Conservation (phyloP, 73 alveolate species). For the Paramecium primaurelia region DNA sequence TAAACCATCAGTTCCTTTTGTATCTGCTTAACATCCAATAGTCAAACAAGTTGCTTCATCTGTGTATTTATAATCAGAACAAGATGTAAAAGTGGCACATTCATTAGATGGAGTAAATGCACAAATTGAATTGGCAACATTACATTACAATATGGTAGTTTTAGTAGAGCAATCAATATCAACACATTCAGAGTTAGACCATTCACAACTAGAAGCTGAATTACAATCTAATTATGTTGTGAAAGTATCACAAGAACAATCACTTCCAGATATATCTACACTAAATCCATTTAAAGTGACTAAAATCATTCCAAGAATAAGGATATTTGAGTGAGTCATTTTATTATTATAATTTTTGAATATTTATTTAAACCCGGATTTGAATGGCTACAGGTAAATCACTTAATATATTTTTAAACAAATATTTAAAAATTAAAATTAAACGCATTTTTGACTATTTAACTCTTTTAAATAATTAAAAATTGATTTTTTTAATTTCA, state of each 20-base stretch:
- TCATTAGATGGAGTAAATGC: not conserved
- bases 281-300: not conserved
- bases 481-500: not conserved
- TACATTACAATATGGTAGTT: not conserved
- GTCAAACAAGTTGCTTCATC: not conserved
- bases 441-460: not conserved
- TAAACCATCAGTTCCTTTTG: not conserved
- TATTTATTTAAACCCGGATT: not conserved
- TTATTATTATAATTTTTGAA: not conserved
- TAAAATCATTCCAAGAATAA: not conserved
- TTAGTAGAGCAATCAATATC: not conserved
- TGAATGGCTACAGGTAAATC: slow-evolving; percentile 2
- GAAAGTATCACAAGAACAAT: not conserved
- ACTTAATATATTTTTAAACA: not conserved
- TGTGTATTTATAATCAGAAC: not conserved
- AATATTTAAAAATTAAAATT: not conserved
- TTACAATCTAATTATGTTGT: not conserved
- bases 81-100: not conserved
- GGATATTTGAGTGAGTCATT: not conserved
- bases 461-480: not conserved
- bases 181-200: not conserved
- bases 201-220: not conserved
- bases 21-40: not conserved
- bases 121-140: not conserved
- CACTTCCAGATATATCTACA: not conserved